These are phyloP conservation scores for Dendrobium chrysotoxum DNA, from an alignment of 106 monocot species.

Conservation along the genomic window DNA sequence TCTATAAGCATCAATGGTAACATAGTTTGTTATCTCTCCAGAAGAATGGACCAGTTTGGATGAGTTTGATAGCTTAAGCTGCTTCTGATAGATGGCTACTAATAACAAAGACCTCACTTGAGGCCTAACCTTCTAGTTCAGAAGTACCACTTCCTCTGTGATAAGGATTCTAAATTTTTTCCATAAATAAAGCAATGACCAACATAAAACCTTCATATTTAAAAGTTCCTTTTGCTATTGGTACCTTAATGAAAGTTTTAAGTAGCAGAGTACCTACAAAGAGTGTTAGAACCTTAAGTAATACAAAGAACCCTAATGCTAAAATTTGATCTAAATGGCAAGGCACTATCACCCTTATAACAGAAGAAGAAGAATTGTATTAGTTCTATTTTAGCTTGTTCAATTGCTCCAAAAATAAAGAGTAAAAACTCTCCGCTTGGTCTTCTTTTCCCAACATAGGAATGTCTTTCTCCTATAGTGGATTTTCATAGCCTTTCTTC, in stretches of 20 bases:
- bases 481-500: conserved; percentile 64
- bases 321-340: conserved; percentile 60
- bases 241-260: conserved; percentile 72
- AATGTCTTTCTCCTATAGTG: conserved; percentile 71
- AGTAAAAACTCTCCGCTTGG: conserved; percentile 38
- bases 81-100: conserved; percentile 77
- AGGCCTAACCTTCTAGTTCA: conserved; percentile 60
- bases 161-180: conserved; percentile 77
- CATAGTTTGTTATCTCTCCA: conserved; percentile 89
- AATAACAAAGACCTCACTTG: conserved; percentile 72
- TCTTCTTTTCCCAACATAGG: conserved; percentile 41
- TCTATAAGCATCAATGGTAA: conserved; percentile 85
- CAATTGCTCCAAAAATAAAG: conserved; percentile 45
- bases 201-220: conserved; percentile 61
- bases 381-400: conserved; percentile 24
- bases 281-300: conserved; percentile 62
- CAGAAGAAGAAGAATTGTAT: conserved; percentile 10
- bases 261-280: conserved; percentile 70
- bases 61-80: conserved; percentile 61
- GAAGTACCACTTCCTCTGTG: conserved; percentile 93
- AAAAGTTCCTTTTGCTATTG: conserved; percentile 28
- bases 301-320: conserved; percentile 58
- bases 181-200: conserved; percentile 47
- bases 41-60: conserved; percentile 70
- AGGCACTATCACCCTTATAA: conserved; percentile 55